Conservation (phyloP, 2,329 filamentous ascomycete species). For the Apiospora marii region DNA sequence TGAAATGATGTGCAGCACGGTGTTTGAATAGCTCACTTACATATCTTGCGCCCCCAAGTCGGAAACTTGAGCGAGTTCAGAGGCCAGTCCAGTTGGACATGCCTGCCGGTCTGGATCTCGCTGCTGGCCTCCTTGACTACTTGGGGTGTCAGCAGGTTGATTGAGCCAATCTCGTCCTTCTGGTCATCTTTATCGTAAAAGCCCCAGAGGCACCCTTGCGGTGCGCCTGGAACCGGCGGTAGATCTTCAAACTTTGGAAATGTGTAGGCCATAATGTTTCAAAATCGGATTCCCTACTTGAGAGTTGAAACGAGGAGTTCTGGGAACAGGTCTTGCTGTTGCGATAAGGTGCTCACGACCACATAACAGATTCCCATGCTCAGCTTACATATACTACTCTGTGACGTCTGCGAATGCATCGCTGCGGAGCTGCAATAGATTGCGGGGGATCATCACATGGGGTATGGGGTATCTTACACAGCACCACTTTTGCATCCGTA, state of each 20-base stretch:
- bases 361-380: not conserved
- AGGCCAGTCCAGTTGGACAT: constrained; percentile 14
- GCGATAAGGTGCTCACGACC: not conserved
- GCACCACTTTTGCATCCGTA: not conserved
- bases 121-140: not conserved
- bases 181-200: not conserved
- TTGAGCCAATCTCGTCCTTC: constrained; percentile 1
- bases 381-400: not conserved
- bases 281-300: not conserved
- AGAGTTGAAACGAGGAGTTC: not conserved
- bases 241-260: constrained; percentile 9
- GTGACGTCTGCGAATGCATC: not conserved
- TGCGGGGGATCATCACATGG: not conserved
- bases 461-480: not conserved
- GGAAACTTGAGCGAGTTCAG: constrained; percentile 8
- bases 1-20: not conserved
- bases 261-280: not conserved
- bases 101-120: not conserved
- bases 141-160: not conserved
- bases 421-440: not conserved
- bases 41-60: not conserved
- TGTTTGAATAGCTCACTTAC: not conserved
- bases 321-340: not conserved
- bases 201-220: not conserved
- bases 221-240: not conserved